Percentiles rank a stretch among this genome's conserved stretches.
Evolutionary conservation across 2,329 filamentous ascomycete genomes (phyloP).

Genomic region (Fusarium albidum): DNA sequence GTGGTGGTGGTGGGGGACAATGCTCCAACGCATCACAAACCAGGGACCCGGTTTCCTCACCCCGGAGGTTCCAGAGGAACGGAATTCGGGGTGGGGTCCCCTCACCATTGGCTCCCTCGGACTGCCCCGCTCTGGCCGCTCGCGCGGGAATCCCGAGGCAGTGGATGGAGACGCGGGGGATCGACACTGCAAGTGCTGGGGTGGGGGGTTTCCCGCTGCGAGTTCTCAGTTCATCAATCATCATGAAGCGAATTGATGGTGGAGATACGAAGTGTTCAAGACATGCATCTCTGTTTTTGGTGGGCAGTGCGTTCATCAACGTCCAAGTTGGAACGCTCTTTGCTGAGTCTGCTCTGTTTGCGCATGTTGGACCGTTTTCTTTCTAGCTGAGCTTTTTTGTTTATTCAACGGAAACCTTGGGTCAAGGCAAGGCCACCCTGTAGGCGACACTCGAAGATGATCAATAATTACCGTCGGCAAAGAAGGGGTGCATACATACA

Average conservation of each 20-base stretch:
- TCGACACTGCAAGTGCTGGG: conserved; percentile 33
- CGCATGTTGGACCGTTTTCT: too few relatives aligned
- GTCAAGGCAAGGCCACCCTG: conserved; percentile 8
- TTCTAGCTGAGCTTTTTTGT: too few relatives aligned
- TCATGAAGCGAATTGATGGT: background rate
- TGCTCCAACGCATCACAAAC: conserved; percentile 9
- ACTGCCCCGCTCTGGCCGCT: conserved; percentile 4
- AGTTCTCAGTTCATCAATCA: too few relatives aligned
- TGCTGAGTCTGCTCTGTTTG: too few relatives aligned
- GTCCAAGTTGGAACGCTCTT: too few relatives aligned
- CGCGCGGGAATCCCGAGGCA: conserved; percentile 11
- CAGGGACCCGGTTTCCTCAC: background rate
- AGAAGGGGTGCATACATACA: too few relatives aligned
- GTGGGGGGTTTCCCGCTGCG: conserved; percentile 7
- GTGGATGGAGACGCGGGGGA: conserved; percentile 27
- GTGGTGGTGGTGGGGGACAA: background rate
- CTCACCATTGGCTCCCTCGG: background rate
- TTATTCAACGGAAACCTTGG: too few relatives aligned
- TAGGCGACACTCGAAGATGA: conserved; percentile 7
- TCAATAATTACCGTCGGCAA: conserved; percentile 8
- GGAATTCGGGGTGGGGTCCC: too few relatives aligned
- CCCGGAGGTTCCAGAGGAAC: too few relatives aligned
- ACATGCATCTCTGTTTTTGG: too few relatives aligned
- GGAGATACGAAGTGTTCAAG: too few relatives aligned
- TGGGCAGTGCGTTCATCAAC: too few relatives aligned